Conservation (phyloP, 106 monocot genomes). For the Platanthera zijinensis region DNA sequence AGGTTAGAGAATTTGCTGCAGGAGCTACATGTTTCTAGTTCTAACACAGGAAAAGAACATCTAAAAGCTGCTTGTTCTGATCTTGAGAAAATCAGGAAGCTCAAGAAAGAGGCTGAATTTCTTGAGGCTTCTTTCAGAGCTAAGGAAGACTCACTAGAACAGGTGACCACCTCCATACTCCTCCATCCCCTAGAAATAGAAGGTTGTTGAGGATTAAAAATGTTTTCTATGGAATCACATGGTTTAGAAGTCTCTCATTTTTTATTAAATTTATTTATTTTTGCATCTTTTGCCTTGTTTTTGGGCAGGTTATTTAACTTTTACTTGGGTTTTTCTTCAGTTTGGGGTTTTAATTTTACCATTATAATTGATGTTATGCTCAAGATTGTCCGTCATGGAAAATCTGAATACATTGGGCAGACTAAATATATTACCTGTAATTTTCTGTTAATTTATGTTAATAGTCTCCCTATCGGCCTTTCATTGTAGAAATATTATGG, state of each 20-base stretch:
- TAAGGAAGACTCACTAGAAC: slow-evolving; percentile 60
- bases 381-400: background rate
- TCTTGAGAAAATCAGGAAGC: slow-evolving; percentile 86
- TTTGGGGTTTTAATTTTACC: background rate
- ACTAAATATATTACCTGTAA: background rate
- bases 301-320: background rate
- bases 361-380: background rate
- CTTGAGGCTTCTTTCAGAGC: slow-evolving; percentile 96
- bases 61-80: slow-evolving; percentile 97
- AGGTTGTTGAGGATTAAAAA: background rate
- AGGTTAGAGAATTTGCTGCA: slow-evolving; percentile 82
- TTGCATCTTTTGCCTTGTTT: background rate
- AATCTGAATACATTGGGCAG: background rate
- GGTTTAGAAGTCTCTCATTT: background rate
- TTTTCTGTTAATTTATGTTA: background rate
- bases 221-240: background rate
- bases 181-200: background rate
- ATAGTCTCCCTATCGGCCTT: background rate
- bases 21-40: slow-evolving; percentile 85
- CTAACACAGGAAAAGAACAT: slow-evolving; percentile 74
- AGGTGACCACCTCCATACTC: slow-evolving; percentile 24
- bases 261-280: background rate
- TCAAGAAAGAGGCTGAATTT: slow-evolving; percentile 99
- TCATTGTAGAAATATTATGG: background rate
- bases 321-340: background rate